These are phyloP conservation scores for Mycothermus thermophilus DNA, from an alignment of 495 filamentous ascomycete genomes.

Conservation along the genomic window DNA sequence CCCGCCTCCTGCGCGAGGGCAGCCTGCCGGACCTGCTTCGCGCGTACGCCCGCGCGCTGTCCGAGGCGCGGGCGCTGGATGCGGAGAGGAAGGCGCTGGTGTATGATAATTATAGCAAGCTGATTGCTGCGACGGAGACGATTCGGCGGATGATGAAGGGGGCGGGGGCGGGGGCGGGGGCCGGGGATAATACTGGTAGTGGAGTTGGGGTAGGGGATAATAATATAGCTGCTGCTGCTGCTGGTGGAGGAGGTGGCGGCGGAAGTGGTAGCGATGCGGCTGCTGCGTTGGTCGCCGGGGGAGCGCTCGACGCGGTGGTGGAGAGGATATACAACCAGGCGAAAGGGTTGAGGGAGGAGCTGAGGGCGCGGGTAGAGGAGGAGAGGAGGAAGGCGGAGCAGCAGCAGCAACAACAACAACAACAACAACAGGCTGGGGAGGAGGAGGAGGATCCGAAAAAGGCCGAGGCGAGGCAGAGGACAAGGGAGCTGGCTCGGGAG, in stretches of 20 bases:
- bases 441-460: constrained; percentile 9
- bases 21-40: constrained; percentile 50
- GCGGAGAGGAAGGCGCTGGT: constrained; percentile 93
- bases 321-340: constrained; percentile 75
- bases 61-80: constrained; percentile 77
- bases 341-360: constrained; percentile 40
- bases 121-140: constrained; percentile 89
- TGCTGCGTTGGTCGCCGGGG: too few relatives aligned
- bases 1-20: constrained; percentile 47
- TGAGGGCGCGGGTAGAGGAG: constrained; percentile 25
- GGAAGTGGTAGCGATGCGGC: constrained; percentile 57
- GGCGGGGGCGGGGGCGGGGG: constrained; percentile 63
- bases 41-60: constrained; percentile 48
- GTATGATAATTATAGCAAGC: constrained; percentile 94
- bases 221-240: constrained; percentile 52
- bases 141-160: constrained; percentile 66
- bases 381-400: constrained; percentile 6
- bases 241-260: constrained; percentile 43
- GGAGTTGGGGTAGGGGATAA: constrained; percentile 79
- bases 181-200: too few relatives aligned
- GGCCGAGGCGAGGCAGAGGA: constrained; percentile 35
- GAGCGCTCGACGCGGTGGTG: too few relatives aligned
- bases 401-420: too few relatives aligned
- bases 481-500: constrained; percentile 58
- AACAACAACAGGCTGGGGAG: constrained; percentile 14